Conservation (phyloP, 2,329 filamentous ascomycete genomes). For the Aspergillus sp. region DNA sequence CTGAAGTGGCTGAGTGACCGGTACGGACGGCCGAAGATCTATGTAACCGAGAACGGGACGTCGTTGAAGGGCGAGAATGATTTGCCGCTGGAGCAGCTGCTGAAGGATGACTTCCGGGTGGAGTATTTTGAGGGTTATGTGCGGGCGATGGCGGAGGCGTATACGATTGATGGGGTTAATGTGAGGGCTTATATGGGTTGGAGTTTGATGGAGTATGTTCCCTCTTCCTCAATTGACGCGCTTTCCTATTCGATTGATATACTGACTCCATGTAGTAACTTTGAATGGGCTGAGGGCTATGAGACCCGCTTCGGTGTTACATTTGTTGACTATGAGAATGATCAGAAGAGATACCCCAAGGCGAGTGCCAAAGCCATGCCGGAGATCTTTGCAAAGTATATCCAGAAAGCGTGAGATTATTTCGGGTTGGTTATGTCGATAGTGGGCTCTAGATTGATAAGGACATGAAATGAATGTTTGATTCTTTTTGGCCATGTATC, state of each 20-base stretch:
- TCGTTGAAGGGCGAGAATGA: constrained; percentile 82
- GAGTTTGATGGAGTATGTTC: constrained; percentile 72
- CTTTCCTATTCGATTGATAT: not conserved
- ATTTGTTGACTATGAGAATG: constrained; percentile 76
- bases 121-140: constrained; percentile 79
- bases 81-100: constrained; percentile 65
- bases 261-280: constrained; percentile 57
- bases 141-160: constrained; percentile 71
- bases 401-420: constrained; percentile 56
- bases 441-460: not conserved
- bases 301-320: constrained; percentile 82
- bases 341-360: constrained; percentile 78
- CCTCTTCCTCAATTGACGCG: not conserved
- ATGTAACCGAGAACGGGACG: constrained; percentile 87
- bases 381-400: constrained; percentile 68
- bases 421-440: not conserved
- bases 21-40: constrained; percentile 74
- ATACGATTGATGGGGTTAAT: constrained; percentile 70
- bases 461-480: not conserved
- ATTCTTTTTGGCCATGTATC: not conserved
- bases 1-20: constrained; percentile 75
- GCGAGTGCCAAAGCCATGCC: constrained; percentile 75
- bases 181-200: constrained; percentile 81
- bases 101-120: constrained; percentile 78
- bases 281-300: constrained; percentile 90